Evolutionary conservation across 352 stramenopile species (phyloP).

Genomic region (Globisporangium cylindrosporum): DNA sequence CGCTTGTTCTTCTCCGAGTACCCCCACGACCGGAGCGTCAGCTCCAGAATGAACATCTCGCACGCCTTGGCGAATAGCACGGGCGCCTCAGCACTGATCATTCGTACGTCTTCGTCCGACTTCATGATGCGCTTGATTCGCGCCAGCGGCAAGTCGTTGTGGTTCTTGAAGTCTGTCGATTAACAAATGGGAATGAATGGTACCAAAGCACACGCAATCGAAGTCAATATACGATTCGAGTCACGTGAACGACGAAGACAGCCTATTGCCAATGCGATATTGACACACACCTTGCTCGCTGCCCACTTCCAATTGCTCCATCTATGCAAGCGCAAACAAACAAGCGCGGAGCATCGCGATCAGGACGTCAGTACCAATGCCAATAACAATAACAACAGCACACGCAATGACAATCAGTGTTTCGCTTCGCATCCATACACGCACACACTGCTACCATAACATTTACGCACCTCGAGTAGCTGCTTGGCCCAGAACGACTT

Average conservation of each 20-base stretch:
- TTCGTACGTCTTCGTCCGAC: conserved; percentile 96
- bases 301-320: conserved; percentile 89
- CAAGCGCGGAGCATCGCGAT: not conserved
- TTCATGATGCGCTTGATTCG: conserved; percentile 99
- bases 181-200: not conserved
- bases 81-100: conserved; percentile 98
- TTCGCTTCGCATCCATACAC: not conserved
- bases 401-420: not conserved
- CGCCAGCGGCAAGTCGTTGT: conserved; percentile 98
- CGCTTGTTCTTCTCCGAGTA: conserved; percentile 89
- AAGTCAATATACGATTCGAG: not conserved
- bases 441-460: not conserved
- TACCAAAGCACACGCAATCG: not conserved
- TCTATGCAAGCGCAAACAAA: conserved; percentile 30
- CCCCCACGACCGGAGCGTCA: conserved; percentile 93
- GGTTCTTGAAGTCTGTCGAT: conserved; percentile 96
- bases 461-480: conserved; percentile 57
- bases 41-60: conserved; percentile 99
- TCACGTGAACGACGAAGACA: not conserved
- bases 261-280: not conserved
- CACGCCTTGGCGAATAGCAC: conserved; percentile 99
- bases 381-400: not conserved
- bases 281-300: conserved; percentile 88
- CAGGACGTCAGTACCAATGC: not conserved
- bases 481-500: conserved; percentile 94